Percentiles rank a stretch among this genome's conserved stretches.
Conservation (phyloP, 371 early-diverging fungal genomes). For the Sporodiniella umbellata region DNA sequence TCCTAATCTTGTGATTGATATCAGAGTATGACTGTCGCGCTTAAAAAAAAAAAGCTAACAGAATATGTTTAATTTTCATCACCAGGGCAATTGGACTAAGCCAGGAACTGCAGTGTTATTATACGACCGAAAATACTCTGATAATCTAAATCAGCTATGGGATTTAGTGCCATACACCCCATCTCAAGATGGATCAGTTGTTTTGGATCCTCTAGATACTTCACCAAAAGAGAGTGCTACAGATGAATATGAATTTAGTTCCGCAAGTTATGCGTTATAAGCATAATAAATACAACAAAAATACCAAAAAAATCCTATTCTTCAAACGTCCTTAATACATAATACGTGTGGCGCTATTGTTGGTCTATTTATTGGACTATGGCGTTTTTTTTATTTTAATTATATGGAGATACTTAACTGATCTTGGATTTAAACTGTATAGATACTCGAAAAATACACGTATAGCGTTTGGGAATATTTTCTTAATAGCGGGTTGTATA, state of each 20-base stretch:
- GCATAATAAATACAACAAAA: too few relatives aligned
- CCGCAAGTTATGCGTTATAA: conserved; percentile 46
- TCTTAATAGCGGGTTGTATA: too few relatives aligned
- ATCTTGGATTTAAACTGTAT: too few relatives aligned
- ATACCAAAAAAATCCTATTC: too few relatives aligned
- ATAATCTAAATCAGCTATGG: conserved; percentile 48
- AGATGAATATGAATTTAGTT: conserved; percentile 41
- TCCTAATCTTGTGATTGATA: conserved; percentile 44
- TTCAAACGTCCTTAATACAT: too few relatives aligned
- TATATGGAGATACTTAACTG: too few relatives aligned
- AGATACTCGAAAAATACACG: too few relatives aligned
- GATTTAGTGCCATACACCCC: conserved; percentile 29
- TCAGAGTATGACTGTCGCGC: conserved; percentile 21
- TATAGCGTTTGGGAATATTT: too few relatives aligned
- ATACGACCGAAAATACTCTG: conserved; percentile 42
- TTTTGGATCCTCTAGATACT: conserved; percentile 1
- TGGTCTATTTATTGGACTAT: too few relatives aligned
- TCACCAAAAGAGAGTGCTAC: conserved; percentile 11
- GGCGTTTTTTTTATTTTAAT: too few relatives aligned
- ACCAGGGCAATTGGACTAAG: conserved; percentile 50
- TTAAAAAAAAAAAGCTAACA: not conserved
- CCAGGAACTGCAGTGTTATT: conserved; percentile 42
- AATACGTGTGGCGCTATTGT: too few relatives aligned
- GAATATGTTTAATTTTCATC: too few relatives aligned
- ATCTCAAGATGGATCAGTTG: conserved; percentile 1